phyloP scores from a whole-genome alignment of 768 basidiomycete genomes.

The Rhodotorula babjevae region DNA sequence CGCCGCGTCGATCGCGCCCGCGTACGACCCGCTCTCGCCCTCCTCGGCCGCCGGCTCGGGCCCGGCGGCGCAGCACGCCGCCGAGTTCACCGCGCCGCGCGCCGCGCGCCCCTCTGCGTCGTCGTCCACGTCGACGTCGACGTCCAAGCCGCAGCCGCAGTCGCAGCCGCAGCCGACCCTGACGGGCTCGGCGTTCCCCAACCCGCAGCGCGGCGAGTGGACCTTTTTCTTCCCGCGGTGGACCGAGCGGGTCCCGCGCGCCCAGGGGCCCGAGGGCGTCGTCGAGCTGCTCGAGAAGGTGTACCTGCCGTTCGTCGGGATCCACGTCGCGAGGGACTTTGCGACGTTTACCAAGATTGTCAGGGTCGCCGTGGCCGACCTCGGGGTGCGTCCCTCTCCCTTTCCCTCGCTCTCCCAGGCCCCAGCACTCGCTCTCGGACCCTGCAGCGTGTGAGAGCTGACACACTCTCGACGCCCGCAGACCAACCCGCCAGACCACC shows the following conservation, averaged over 20 bases:
- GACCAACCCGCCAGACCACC: slow-evolving; percentile 9
- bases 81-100: slow-evolving; percentile 18
- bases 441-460: background rate
- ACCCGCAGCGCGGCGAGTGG: slow-evolving; percentile 7
- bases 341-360: slow-evolving; percentile 17
- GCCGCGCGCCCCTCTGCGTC: slow-evolving; percentile 4
- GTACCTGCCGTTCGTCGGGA: slow-evolving; percentile 20
- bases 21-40: slow-evolving; percentile 54
- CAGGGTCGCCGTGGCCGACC: slow-evolving; percentile 11
- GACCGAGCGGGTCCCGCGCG: slow-evolving; percentile 29
- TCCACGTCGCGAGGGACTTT: slow-evolving; percentile 20
- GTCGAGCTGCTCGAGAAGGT: slow-evolving; percentile 20
- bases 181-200: slow-evolving; percentile 12
- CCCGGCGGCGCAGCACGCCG: slow-evolving; percentile 1
- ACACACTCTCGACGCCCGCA: background rate
- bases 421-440: too few relatives aligned
- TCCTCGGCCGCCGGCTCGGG: too few relatives aligned
- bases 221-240: slow-evolving; percentile 42
- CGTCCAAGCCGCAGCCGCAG: background rate
- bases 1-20: slow-evolving; percentile 61
- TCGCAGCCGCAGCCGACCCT: background rate
- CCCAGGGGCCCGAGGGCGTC: slow-evolving; percentile 15
- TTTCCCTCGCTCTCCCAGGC: too few relatives aligned
- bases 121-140: slow-evolving; percentile 12
- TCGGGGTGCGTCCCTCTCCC: slow-evolving; percentile 8